Evolutionary conservation across 495 filamentous ascomycete species (phyloP).

Genomic region (Aspergillus ostianus): DNA sequence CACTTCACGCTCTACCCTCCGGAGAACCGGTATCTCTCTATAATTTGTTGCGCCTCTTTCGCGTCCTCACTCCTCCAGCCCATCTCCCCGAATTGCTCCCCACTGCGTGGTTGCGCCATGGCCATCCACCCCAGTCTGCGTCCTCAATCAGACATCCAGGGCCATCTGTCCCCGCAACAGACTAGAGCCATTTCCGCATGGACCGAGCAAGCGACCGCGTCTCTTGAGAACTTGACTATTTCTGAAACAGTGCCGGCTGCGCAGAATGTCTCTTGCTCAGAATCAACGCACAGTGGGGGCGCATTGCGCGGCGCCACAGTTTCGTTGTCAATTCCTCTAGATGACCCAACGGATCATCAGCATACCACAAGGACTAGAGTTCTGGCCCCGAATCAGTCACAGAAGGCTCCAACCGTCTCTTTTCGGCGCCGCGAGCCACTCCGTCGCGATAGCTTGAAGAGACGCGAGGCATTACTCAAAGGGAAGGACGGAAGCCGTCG

Average conservation of each 20-base stretch:
- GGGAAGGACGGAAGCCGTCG: conserved; percentile 90
- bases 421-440: conserved; percentile 48
- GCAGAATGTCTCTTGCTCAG: conserved; percentile 9
- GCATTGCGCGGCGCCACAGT: conserved; percentile 38
- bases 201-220: conserved; percentile 50
- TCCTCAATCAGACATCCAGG: conserved; percentile 24
- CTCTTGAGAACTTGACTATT: conserved; percentile 42
- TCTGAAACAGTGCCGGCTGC: conserved; percentile 28
- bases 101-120: conserved; percentile 24
- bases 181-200: conserved; percentile 49
- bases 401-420: conserved; percentile 28
- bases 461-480: conserved; percentile 78
- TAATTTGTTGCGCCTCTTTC: neutral
- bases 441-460: conserved; percentile 59
- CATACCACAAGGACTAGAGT: conserved; percentile 26
- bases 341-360: conserved; percentile 32
- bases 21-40: neutral
- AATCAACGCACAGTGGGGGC: conserved; percentile 27
- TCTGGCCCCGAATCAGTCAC: conserved; percentile 17
- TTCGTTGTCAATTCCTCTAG: conserved; percentile 50
- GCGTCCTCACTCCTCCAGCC: neutral
- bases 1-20: neutral
- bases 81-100: neutral
- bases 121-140: conserved; percentile 42
- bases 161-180: conserved; percentile 41